Base-by-base conservation (phyloP, 441 rosid genomes). In the Erodium texanum region DNA sequence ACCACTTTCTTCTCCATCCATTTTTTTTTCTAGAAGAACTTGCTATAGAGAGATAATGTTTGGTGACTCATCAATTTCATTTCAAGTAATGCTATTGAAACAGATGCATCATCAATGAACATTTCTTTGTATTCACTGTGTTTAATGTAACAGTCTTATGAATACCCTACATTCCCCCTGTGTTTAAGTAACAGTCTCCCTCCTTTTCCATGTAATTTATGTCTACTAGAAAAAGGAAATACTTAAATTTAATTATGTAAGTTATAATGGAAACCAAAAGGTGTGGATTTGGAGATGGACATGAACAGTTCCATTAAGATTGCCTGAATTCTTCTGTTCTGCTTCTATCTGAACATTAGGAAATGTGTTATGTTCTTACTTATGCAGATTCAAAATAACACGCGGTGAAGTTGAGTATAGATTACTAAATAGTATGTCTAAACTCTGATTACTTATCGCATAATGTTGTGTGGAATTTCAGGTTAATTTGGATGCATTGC, bases 401-500 rank as follows among this genome's bases (percentile, higher is more conserved):
- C 16, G 6, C 6, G 19, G 32, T n/a, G 18, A 54, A 56, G 64
- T 68, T 43, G 29, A 56, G 8, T 4, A n/a, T n/a, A n/a, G n/a
- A n/a, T n/a, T n/a, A n/a, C n/a, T n/a, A n/a, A n/a, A n/a, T n/a
- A n/a, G n/a, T n/a, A n/a, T n/a, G n/a, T 29, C 34, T 29, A 29
- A 29, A 29, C 34, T 54, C 22, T 22, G 24, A 58, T 54, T 22
- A 20, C 24, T 58, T 3, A 20, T 22, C 15, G 22, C 29, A 48
- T 29, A 56, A 24, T 0, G 5, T 76, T 68, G 11, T 38, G 70
- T 32, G 64, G 10, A 0, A 18, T 73, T 77, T 73, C 85, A 90
- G 97, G 79, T 89, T 71, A 85, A 78, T 73, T 73, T 91, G 73
- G 86, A 77, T 20, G 72, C 64, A 41, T 23, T 91, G 75, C 82